A percentile compares a stretch with the other conserved stretches of the same genome.
These are phyloP conservation scores for Apiospora sp. DNA, from an alignment of 2,329 filamentous ascomycete genomes.

Conservation along the genomic window DNA sequence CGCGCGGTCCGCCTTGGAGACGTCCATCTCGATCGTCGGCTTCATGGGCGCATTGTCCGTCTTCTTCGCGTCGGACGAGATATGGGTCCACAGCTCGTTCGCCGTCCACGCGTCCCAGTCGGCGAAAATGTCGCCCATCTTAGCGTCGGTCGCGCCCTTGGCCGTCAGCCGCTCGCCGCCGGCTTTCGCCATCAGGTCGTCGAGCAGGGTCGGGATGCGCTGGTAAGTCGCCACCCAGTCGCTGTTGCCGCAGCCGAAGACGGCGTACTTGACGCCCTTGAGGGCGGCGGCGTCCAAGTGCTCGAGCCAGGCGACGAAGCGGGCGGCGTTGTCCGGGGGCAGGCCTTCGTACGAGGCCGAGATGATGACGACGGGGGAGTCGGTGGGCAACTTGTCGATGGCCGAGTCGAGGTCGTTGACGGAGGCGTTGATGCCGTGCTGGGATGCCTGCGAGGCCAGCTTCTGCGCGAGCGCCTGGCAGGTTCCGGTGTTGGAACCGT, in stretches of 20 bases:
- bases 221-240: slow-evolving; percentile 71
- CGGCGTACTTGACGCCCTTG: slow-evolving; percentile 57
- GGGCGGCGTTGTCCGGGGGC: slow-evolving; percentile 63
- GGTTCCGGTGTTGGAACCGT: slow-evolving; percentile 65
- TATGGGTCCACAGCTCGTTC: not conserved
- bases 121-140: slow-evolving; percentile 16
- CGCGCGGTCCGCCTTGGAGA: slow-evolving; percentile 41
- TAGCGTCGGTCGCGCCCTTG: slow-evolving; percentile 23
- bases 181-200: slow-evolving; percentile 57
- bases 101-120: slow-evolving; percentile 18
- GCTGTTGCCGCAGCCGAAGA: slow-evolving; percentile 62
- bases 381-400: slow-evolving; percentile 55
- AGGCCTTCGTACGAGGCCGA: slow-evolving; percentile 65
- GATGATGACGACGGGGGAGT: slow-evolving; percentile 60
- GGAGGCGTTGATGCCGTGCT: slow-evolving; percentile 53
- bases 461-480: slow-evolving; percentile 63
- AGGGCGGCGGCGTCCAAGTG: slow-evolving; percentile 47
- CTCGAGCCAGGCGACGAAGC: slow-evolving; percentile 64
- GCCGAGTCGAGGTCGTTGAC: slow-evolving; percentile 58
- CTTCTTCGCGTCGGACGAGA: not conserved
- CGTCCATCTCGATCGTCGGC: slow-evolving; percentile 24
- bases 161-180: slow-evolving; percentile 46
- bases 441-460: slow-evolving; percentile 54
- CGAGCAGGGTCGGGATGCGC: slow-evolving; percentile 68
- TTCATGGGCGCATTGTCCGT: slow-evolving; percentile 23